Evolutionary conservation across 495 filamentous ascomycete genomes (phyloP), one percentile per base, ranked within the genome.

Genomic region (Lophiotrema nucula): DNA sequence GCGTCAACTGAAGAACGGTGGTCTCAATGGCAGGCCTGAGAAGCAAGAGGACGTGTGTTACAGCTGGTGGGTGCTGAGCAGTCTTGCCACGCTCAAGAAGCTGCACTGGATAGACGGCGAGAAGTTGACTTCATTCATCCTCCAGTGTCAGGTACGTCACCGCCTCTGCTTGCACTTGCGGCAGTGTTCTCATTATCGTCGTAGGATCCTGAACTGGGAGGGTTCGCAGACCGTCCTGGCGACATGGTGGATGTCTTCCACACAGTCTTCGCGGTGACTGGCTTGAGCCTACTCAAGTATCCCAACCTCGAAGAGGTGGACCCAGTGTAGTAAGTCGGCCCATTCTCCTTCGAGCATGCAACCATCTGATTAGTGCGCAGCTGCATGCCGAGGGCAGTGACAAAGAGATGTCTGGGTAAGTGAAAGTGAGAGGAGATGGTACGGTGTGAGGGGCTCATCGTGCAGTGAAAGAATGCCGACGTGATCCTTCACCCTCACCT

Each of bases 161-260:
- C 0, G n/a, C n/a, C n/a, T n/a, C n/a, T n/a, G n/a, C n/a, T n/a
- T n/a, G n/a, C n/a, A n/a, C n/a, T n/a, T 46, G 35, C 8, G 26
- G 28, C 12, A 22, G 38, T 16, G n/a, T 35, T 18, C 49, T 49
- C 3, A 57, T 33, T n/a, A n/a, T 28, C 15, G 11, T 25, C 10
- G 68, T 35, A 97, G 80, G 93, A 98, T 68, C 75, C 81, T 1
- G 87, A 96, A 54, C 70, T 79, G 31, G 93, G 93, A 24, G 93
- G 93, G 13, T 79, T 98, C 62, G 85, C 91, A 6, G 93, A 97
- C 76, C 78, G 93, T 58, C 93, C 92, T 18, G 91, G 88, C 18
- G 82, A 97, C 68, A 88, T 92, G 85, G 92, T 96, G 35, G 93
- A 98, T 79, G 92, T 98, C 37, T 98, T 95, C 74, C 93, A 98